Evolutionary conservation across 1,284 basidiomycete genomes (phyloP).

Genomic region (Rhodotorula sp.): DNA sequence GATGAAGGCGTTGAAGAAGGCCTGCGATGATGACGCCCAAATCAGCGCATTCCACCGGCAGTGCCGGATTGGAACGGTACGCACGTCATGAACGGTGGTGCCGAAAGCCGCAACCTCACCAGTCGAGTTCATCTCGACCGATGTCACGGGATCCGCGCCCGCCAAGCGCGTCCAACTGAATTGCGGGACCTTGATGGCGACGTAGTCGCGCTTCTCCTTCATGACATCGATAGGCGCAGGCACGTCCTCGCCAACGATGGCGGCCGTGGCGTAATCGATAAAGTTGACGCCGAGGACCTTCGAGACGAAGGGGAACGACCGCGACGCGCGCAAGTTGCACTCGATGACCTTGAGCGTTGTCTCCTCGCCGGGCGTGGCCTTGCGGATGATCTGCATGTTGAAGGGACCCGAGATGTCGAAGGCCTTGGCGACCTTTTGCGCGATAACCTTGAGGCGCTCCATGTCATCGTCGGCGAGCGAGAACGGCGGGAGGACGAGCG

Average conservation of each 20-base stretch:
- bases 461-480: slow-evolving; percentile 75
- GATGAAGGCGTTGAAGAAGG: too few species aligned
- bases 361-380: slow-evolving; percentile 60
- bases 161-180: slow-evolving; percentile 95
- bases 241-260: slow-evolving; percentile 85
- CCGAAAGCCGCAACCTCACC: slow-evolving; percentile 99
- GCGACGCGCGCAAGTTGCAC: slow-evolving; percentile 95
- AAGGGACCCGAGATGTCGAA: slow-evolving; percentile 97
- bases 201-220: slow-evolving; percentile 79
- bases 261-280: slow-evolving; percentile 88
- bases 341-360: slow-evolving; percentile 93
- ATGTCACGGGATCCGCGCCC: slow-evolving; percentile 96
- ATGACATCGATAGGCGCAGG: slow-evolving; percentile 77
- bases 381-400: slow-evolving; percentile 99
- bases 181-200: slow-evolving; percentile 95
- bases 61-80: too few species aligned
- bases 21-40: too few species aligned
- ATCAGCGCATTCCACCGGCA: too few species aligned
- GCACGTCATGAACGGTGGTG: slow-evolving; percentile 89
- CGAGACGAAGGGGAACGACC: slow-evolving; percentile 98
- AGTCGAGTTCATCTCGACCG: slow-evolving; percentile 97
- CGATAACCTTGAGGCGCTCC: slow-evolving; percentile 83
- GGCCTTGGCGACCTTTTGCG: slow-evolving; percentile 89
- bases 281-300: slow-evolving; percentile 98
- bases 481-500: slow-evolving; percentile 94